phyloP scores from a whole-genome alignment of 1,284 basidiomycete species.

The Megacollybia platyphylla region DNA sequence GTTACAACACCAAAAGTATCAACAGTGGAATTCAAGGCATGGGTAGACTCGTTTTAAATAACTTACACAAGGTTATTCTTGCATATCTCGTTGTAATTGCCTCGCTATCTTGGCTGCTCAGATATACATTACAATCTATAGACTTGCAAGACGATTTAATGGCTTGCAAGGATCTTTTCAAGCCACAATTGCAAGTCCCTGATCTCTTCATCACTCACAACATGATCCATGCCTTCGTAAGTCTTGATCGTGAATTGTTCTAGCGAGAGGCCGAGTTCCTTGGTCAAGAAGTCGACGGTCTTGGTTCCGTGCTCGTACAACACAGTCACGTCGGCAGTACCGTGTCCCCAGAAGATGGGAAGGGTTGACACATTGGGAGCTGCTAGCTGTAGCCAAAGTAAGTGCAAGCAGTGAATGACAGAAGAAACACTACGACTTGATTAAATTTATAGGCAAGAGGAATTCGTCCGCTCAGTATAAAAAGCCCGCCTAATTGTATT shows the following conservation, averaged over 20 bases:
- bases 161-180: neutral
- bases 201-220: constrained; percentile 8
- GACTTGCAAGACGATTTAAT: too few relatives aligned
- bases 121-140: too few relatives aligned
- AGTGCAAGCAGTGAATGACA: neutral
- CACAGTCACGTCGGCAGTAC: neutral
- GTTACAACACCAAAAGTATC: constrained; percentile 34
- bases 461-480: constrained; percentile 30
- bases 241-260: constrained; percentile 6
- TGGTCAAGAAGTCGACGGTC: constrained; percentile 6
- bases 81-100: too few relatives aligned
- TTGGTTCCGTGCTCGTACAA: constrained; percentile 1
- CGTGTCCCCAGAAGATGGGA: constrained; percentile 5
- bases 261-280: constrained; percentile 6
- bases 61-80: too few relatives aligned
- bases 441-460: constrained; percentile 28
- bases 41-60: constrained; percentile 45
- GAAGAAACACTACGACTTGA: constrained; percentile 16
- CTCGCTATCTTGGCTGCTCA: too few relatives aligned
- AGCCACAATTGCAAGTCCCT: constrained; percentile 8
- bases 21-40: constrained; percentile 45
- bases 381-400: neutral
- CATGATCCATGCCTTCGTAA: constrained; percentile 8
- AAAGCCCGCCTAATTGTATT: constrained; percentile 30
- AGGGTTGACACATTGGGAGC: neutral